Evolutionary conservation across 228 moss, liverwort and hornwort genomes (phyloP).

Genomic region (Sphagnum magellanicum): DNA sequence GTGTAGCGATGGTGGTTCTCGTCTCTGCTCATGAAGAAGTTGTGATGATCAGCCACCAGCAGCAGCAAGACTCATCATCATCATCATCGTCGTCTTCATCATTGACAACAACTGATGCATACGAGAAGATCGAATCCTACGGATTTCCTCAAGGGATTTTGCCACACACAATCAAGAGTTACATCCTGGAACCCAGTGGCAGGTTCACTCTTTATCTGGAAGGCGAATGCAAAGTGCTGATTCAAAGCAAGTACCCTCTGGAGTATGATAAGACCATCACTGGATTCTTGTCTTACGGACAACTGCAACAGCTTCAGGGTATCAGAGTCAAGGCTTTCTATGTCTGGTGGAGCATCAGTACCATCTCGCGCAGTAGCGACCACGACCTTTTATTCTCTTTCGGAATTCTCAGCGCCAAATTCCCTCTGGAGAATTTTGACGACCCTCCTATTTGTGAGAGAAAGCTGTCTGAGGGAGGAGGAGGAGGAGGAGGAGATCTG

Average conservation of each 20-base stretch:
- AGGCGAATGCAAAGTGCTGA: slow-evolving; percentile 46
- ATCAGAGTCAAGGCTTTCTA: slow-evolving; percentile 72
- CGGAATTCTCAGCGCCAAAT: slow-evolving; percentile 60
- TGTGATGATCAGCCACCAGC: no score
- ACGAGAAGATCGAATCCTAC: slow-evolving; percentile 48
- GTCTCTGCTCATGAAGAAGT: no score
- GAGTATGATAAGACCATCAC: slow-evolving; percentile 59
- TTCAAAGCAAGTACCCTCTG: slow-evolving; percentile 66
- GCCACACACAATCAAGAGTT: slow-evolving; percentile 64
- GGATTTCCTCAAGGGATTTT: slow-evolving; percentile 79
- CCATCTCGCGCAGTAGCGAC: slow-evolving; percentile 47
- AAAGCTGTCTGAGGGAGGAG: no score
- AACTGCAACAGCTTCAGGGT: slow-evolving; percentile 52
- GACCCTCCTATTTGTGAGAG: slow-evolving; percentile 51
- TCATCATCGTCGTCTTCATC: no score
- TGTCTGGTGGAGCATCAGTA: slow-evolving; percentile 68
- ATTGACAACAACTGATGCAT: slow-evolving; percentile 29
- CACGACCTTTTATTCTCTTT: slow-evolving; percentile 56
- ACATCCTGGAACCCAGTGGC: slow-evolving; percentile 43
- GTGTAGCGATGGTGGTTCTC: no score
- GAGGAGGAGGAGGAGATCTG: no score
- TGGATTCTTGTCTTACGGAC: slow-evolving; percentile 55
- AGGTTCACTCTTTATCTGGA: slow-evolving; percentile 58
- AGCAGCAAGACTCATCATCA: no score
- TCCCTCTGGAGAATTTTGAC: slow-evolving; percentile 60